These are phyloP conservation scores for Wickerhamiella sorbophila DNA, from an alignment of 805 yeast species.

Conservation along the genomic window DNA sequence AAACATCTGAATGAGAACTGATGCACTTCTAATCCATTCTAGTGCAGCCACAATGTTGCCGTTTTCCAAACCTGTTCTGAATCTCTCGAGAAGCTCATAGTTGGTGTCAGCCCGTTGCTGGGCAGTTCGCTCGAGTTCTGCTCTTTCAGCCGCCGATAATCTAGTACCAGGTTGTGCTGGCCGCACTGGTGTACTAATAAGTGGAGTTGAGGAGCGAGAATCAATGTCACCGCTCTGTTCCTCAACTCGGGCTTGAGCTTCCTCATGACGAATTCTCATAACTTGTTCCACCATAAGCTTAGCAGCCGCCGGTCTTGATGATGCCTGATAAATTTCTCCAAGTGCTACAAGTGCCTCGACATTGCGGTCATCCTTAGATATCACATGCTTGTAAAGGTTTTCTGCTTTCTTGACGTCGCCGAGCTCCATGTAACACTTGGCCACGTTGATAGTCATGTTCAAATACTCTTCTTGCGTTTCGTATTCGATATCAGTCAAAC, in stretches of 20 bases:
- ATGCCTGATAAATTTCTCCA: constrained; percentile 59
- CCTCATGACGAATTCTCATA: constrained; percentile 12
- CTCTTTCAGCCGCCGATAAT: constrained; percentile 14
- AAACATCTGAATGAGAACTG: constrained; percentile 72
- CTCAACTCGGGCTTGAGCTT: constrained; percentile 1
- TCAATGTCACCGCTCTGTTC: background rate
- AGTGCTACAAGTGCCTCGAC: constrained; percentile 62
- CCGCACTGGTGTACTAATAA: constrained; percentile 5
- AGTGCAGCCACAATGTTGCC: constrained; percentile 48
- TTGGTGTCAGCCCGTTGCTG: constrained; percentile 28
- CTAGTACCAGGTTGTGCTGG: constrained; percentile 8
- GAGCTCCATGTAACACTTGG: constrained; percentile 60
- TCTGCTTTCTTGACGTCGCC: constrained; percentile 32
- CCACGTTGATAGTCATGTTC: constrained; percentile 41
- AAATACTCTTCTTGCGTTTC: constrained; percentile 18
- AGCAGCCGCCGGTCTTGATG: constrained; percentile 22
- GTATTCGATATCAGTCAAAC: constrained; percentile 33
- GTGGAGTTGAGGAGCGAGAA: background rate
- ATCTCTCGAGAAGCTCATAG: constrained; percentile 35
- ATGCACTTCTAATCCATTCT: constrained; percentile 74
- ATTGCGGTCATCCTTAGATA: constrained; percentile 29
- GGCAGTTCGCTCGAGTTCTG: constrained; percentile 40
- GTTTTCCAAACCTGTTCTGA: constrained; percentile 33
- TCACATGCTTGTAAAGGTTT: constrained; percentile 16
- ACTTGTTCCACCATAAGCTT: constrained; percentile 22